Evolutionary conservation across 2,329 filamentous ascomycete genomes (phyloP).

Genomic region (Trichoderma sp.): DNA sequence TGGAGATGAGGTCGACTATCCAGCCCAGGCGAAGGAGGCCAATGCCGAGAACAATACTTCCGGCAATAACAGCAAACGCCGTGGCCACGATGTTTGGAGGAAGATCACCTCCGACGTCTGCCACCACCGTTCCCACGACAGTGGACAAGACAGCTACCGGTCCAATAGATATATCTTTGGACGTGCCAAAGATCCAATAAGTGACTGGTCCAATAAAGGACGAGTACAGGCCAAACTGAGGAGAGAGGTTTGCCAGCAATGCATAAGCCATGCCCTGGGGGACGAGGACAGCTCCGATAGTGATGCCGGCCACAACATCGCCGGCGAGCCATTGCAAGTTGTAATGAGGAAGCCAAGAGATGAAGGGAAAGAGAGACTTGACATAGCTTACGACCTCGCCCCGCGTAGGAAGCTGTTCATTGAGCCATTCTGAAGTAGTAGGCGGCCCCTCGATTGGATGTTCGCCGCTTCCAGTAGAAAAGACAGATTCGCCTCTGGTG

Average conservation of each 20-base stretch:
- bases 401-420: slow-evolving; percentile 58
- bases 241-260: slow-evolving; percentile 71
- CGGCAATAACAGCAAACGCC: slow-evolving; percentile 73
- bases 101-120: slow-evolving; percentile 58
- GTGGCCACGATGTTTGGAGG: slow-evolving; percentile 69
- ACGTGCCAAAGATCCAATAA: slow-evolving; percentile 98
- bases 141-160: slow-evolving; percentile 96
- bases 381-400: slow-evolving; percentile 59
- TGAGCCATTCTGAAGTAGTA: slow-evolving; percentile 69
- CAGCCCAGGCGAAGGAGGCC: slow-evolving; percentile 80
- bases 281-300: slow-evolving; percentile 70
- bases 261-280: slow-evolving; percentile 97
- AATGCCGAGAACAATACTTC: slow-evolving; percentile 72
- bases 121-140: slow-evolving; percentile 78
- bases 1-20: slow-evolving; percentile 89
- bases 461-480: slow-evolving; percentile 70
- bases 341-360: slow-evolving; percentile 85
- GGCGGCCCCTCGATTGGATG: slow-evolving; percentile 83
- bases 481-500: slow-evolving; percentile 74
- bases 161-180: slow-evolving; percentile 97
- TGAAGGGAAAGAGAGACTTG: slow-evolving; percentile 77
- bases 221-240: slow-evolving; percentile 78
- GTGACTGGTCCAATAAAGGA: slow-evolving; percentile 94
- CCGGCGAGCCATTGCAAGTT: slow-evolving; percentile 86
- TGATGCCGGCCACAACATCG: slow-evolving; percentile 75